phyloP scores from a whole-genome alignment of 805 yeast species.

The Schwanniomyces polymorphus region DNA sequence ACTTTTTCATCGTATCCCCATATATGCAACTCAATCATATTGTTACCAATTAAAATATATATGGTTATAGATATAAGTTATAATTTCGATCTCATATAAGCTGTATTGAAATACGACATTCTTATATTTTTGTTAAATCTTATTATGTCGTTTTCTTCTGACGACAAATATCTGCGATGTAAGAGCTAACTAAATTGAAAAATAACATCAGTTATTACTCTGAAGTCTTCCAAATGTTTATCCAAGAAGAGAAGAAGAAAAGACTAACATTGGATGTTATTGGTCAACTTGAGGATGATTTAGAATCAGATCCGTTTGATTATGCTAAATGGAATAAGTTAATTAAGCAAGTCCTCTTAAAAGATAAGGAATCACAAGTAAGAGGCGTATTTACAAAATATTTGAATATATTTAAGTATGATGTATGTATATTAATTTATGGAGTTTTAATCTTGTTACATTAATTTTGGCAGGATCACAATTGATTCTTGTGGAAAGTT shows the following conservation, averaged over 20 bases:
- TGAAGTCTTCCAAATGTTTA: slow-evolving; percentile 4
- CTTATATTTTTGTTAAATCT: neutral
- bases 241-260: slow-evolving; percentile 17
- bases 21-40: slow-evolving; percentile 41
- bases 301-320: slow-evolving; percentile 54
- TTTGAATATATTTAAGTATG: slow-evolving; percentile 63
- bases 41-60: too few relatives aligned
- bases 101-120: neutral
- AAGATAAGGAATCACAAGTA: slow-evolving; percentile 62
- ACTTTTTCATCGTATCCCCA: slow-evolving; percentile 50
- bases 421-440: slow-evolving; percentile 33
- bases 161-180: neutral
- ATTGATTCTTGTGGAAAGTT: too few relatives aligned
- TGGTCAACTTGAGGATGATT: slow-evolving; percentile 57
- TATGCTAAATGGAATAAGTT: slow-evolving; percentile 57
- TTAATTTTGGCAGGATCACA: too few relatives aligned
- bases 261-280: slow-evolving; percentile 47
- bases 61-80: too few relatives aligned
- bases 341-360: slow-evolving; percentile 46
- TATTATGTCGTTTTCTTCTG: neutral
- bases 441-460: too few relatives aligned
- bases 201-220: neutral
- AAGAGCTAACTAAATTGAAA: too few relatives aligned
- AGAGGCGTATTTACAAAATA: slow-evolving; percentile 59
- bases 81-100: neutral